Evolutionary conservation across 2,329 filamentous ascomycete species (phyloP), one percentile per base, ranked within the genome.

Genomic region (Sclerotinia glacialis): DNA sequence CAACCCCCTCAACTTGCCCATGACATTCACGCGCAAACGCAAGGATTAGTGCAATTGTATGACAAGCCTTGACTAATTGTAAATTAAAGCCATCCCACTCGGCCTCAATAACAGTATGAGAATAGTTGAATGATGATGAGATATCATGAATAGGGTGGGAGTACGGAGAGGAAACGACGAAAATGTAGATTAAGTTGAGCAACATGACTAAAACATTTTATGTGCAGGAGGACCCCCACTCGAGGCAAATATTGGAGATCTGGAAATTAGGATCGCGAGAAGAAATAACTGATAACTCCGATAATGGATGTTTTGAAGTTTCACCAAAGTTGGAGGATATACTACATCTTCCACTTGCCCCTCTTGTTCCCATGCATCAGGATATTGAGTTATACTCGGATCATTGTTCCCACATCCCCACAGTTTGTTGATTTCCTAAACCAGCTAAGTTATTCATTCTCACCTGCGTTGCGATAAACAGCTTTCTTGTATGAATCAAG

Each of bases 161-260:
- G 60, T 23, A 65, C 63, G 23, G 37, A 37, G 26, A 47, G 58
- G 26, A 23, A 47, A 37, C 21, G 44, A 65, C 55, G 64, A 61
- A 42, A 61, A 65, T 65, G 28, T 50, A 65, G 59, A 62, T 65
- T 46, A 65, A 46, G 64, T 40, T 46, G 55, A 65, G 64, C 55
- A 31, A 65, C 55, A 23, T 46, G 26, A 50, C 23, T 12, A 44
- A n/a, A 31, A 53, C 21, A 18, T 21, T 44, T 40, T 8, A 26
- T 60, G 18, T 26, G 11, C 5, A 7, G 14, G 53, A 44, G 37
- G 37, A 52, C 23, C 56, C 42, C 56, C 56, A 60, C 42, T 47
- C n/a, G n/a, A 12, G 47, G 28, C 21, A 18, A 4, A 23, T 47
- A 37, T 47, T 8, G 21, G 18, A 34, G 28, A 60, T 23, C 42